Evolutionary conservation across 192 early-diverging fungal species (phyloP).

Genomic region (Irineochytrium annulatum): DNA sequence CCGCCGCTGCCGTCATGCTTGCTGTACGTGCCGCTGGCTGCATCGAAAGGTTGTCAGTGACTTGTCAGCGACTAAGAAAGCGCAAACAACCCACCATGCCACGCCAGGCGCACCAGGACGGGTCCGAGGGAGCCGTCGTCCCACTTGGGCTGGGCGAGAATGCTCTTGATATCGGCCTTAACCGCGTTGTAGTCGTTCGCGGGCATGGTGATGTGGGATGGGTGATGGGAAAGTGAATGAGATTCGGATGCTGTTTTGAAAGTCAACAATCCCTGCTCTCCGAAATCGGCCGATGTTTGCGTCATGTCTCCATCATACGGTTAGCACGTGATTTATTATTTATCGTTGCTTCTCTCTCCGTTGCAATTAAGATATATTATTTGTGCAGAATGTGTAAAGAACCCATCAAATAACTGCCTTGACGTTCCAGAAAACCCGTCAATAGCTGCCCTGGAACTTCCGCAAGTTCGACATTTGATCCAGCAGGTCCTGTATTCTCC

Average conservation of each 20-base stretch:
- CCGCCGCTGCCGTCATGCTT: constrained; percentile 54
- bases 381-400: too few species aligned
- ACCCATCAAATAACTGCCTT: too few species aligned
- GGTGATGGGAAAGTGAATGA: too few species aligned
- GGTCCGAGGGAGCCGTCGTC: constrained; percentile 69
- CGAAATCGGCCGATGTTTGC: too few species aligned
- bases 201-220: too few species aligned
- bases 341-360: too few species aligned
- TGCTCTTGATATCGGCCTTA: constrained; percentile 35
- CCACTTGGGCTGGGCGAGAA: constrained; percentile 39
- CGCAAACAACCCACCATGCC: constrained; percentile 41
- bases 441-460: constrained; percentile 65
- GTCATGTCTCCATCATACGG: too few species aligned
- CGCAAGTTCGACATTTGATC: constrained; percentile 80
- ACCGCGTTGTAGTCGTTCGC: constrained; percentile 18
- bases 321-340: too few species aligned
- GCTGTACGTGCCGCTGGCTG: constrained; percentile 61
- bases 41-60: neutral
- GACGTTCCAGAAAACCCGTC: too few species aligned
- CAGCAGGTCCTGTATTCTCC: constrained; percentile 68
- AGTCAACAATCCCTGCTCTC: too few species aligned
- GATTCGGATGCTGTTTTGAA: too few species aligned
- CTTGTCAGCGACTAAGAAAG: neutral
- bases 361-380: too few species aligned
- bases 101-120: constrained; percentile 54